These are phyloP conservation scores for Phaeodactylum tricornutum DNA, from an alignment of 108 stramenopile genomes.

Conservation along the genomic window DNA sequence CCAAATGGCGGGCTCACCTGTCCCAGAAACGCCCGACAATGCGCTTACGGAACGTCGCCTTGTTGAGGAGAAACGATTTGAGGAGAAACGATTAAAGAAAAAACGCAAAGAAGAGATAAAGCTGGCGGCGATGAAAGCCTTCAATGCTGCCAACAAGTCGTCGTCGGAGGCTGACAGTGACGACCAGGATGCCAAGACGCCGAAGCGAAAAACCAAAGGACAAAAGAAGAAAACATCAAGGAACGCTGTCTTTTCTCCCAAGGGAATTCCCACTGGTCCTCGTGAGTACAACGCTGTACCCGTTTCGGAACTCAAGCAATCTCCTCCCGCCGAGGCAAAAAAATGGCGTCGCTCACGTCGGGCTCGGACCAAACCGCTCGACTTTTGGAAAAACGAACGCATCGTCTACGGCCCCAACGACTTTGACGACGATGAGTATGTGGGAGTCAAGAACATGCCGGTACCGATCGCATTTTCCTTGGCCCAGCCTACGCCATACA, in stretches of 20 bases:
- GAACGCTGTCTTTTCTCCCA: conserved; percentile 22
- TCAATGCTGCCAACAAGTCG: not conserved
- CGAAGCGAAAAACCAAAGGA: conserved; percentile 12
- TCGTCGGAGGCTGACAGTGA: not conserved
- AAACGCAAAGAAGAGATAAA: not conserved
- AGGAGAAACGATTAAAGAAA: conserved; percentile 6
- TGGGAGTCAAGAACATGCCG: conserved; percentile 73
- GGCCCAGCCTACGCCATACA: conserved; percentile 73
- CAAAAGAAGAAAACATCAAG: conserved; percentile 22
- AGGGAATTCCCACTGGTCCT: conserved; percentile 42
- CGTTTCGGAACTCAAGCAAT: conserved; percentile 44
- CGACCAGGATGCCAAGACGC: not conserved
- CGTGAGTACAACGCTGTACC: conserved; percentile 52
- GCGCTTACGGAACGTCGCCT: not conserved
- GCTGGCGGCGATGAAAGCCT: conserved; percentile 2
- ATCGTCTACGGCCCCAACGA: conserved; percentile 62
- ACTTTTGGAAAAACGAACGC: conserved; percentile 88
- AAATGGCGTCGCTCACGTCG: conserved; percentile 50
- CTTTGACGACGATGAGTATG: conserved; percentile 27
- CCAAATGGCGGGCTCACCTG: conserved; percentile 1
- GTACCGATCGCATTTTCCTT: conserved; percentile 44
- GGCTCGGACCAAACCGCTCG: conserved; percentile 42
- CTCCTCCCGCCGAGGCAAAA: conserved; percentile 28
- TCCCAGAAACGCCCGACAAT: conserved; percentile 1
- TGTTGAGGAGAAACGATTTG: conserved; percentile 4